These are phyloP conservation scores for Phaffia tasmanica DNA, from an alignment of 768 basidiomycete species.

Conservation along the genomic window DNA sequence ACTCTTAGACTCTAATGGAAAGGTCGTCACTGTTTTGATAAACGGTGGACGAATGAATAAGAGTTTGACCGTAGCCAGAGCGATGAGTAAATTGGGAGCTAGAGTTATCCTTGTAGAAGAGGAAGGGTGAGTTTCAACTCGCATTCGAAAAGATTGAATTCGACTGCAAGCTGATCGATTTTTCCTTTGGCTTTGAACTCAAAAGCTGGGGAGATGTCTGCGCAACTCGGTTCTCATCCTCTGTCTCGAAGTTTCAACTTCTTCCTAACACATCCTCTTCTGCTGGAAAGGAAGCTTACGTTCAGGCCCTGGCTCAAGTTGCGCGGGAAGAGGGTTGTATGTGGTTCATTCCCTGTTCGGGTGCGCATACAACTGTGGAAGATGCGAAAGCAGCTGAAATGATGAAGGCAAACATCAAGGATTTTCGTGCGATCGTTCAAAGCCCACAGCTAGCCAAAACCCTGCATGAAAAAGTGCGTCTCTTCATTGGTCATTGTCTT, in stretches of 20 bases:
- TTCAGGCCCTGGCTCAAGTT: conserved; percentile 29
- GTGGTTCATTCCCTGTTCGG: conserved; percentile 37
- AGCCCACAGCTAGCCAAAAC: conserved; percentile 33
- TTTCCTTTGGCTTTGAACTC: not conserved
- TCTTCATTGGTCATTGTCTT: not conserved
- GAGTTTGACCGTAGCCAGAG: conserved; percentile 6
- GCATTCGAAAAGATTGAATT: no score
- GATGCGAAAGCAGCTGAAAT: conserved; percentile 36
- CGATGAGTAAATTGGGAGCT: not conserved
- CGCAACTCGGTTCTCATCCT: conserved; percentile 33
- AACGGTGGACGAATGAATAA: conserved; percentile 6
- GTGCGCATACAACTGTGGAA: conserved; percentile 35
- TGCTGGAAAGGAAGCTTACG: conserved; percentile 29
- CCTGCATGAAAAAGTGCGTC: conserved; percentile 34
- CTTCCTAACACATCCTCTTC: conserved; percentile 30
- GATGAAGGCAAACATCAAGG: conserved; percentile 30
- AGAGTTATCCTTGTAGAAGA: conserved; percentile 35
- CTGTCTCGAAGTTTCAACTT: conserved; percentile 32
- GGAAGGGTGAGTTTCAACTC: conserved; percentile 30
- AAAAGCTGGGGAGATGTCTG: conserved; percentile 35
- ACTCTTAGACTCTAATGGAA: no score
- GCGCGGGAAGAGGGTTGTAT: conserved; percentile 31
- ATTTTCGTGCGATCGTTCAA: conserved; percentile 35
- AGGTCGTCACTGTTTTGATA: not conserved
- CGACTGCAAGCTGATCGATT: no score